A percentile compares a stretch with the other conserved stretches of the same genome.
Evolutionary conservation across 2,329 filamentous ascomycete species (phyloP).

Genomic region (Sphaerostilbella broomeana): DNA sequence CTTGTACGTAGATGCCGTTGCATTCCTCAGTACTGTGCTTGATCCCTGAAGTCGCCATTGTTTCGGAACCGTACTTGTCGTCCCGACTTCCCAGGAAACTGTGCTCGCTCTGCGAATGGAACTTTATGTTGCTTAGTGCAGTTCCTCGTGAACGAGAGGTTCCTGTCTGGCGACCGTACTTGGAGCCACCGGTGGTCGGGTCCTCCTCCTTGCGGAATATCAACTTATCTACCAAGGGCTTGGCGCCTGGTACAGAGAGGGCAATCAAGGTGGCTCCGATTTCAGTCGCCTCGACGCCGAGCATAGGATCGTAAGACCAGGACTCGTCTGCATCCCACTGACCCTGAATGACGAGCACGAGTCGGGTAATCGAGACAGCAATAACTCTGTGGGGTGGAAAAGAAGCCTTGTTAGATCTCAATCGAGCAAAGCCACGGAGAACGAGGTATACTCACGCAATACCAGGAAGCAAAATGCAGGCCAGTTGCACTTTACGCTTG

Average conservation of each 20-base stretch:
- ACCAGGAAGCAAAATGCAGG: slow-evolving; percentile 42
- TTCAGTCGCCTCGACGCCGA: slow-evolving; percentile 44
- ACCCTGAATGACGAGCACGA: slow-evolving; percentile 41
- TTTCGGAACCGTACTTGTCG: slow-evolving; percentile 19
- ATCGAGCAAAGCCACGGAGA: neutral
- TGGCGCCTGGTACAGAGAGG: slow-evolving; percentile 43
- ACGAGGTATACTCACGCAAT: slow-evolving; percentile 34
- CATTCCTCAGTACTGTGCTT: slow-evolving; percentile 20
- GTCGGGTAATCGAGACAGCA: slow-evolving; percentile 39
- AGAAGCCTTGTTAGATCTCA: neutral
- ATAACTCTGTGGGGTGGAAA: slow-evolving; percentile 34
- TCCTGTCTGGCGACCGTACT: slow-evolving; percentile 18
- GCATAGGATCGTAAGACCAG: slow-evolving; percentile 45
- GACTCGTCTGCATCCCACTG: slow-evolving; percentile 42
- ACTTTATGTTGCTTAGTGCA: slow-evolving; percentile 24
- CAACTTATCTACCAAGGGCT: slow-evolving; percentile 37
- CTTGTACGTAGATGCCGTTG: slow-evolving; percentile 30
- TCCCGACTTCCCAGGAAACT: slow-evolving; percentile 22
- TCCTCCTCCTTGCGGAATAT: slow-evolving; percentile 22
- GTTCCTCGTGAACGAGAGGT: slow-evolving; percentile 21
- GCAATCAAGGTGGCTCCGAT: slow-evolving; percentile 45
- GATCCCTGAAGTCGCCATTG: slow-evolving; percentile 18
- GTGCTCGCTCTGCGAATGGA: slow-evolving; percentile 23
- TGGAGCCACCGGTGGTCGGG: slow-evolving; percentile 18
- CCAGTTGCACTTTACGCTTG: slow-evolving; percentile 41